phyloP scores from a whole-genome alignment of 1,284 basidiomycete genomes.

The Cryptococcus jaspeensis region DNA sequence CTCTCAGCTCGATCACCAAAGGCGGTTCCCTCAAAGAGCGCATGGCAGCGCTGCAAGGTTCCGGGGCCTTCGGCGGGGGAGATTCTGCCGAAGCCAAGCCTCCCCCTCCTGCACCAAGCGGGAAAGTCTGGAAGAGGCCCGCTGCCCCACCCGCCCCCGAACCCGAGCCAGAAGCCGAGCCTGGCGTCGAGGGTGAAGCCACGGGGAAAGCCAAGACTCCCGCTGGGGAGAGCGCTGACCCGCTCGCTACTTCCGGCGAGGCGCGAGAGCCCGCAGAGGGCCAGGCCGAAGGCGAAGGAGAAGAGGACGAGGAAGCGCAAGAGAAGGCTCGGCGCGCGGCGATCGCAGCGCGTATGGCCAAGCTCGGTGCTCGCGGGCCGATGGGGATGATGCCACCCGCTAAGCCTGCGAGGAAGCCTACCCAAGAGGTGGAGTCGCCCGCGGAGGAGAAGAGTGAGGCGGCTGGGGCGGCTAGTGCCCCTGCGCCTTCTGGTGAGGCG shows the following conservation, averaged over 20 bases:
- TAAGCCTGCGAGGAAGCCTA: conserved; percentile 30
- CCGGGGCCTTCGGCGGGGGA: conserved; percentile 64
- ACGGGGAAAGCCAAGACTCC: conserved; percentile 17
- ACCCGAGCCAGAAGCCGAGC: conserved; percentile 33
- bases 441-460: conserved; percentile 7
- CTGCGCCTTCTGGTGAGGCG: conserved; percentile 1
- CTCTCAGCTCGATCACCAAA: conserved; percentile 68
- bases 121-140: conserved; percentile 68
- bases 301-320: conserved; percentile 48
- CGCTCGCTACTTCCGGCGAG: conserved; percentile 15
- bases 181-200: conserved; percentile 23
- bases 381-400: conserved; percentile 44
- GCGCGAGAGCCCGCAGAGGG: conserved; percentile 41
- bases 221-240: conserved; percentile 39
- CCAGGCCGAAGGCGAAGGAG: conserved; percentile 32
- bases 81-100: conserved; percentile 38
- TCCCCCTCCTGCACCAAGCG: conserved; percentile 65
- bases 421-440: conserved; percentile 30
- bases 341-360: conserved; percentile 55
- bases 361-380: conserved; percentile 52
- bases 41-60: conserved; percentile 83
- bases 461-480: not conserved
- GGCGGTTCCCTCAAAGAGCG: conserved; percentile 77
- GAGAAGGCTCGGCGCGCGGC: conserved; percentile 52
- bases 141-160: conserved; percentile 54